Conservation (phyloP, 2,329 filamentous ascomycete species). For the Curvularia hawaiiensis region DNA sequence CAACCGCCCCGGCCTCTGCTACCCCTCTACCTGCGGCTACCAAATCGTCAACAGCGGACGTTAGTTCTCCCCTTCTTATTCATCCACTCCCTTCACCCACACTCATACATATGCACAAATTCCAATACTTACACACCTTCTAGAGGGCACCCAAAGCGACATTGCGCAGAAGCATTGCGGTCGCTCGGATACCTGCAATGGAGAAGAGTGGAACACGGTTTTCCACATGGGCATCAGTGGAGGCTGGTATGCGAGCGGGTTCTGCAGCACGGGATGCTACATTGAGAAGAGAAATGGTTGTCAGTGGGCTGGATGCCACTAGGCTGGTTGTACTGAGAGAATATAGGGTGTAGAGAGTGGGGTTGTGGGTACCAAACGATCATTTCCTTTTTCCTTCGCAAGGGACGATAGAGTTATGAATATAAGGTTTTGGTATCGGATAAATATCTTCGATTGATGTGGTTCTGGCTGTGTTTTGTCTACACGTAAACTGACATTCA, state of each 20-base stretch:
- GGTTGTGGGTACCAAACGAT: too few relatives aligned
- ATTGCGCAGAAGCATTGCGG: background rate
- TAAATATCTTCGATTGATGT: too few relatives aligned
- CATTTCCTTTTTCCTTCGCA: too few relatives aligned
- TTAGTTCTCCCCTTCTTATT: background rate
- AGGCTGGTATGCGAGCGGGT: background rate
- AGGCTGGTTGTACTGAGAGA: background rate
- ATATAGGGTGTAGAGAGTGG: too few relatives aligned
- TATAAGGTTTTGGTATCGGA: too few relatives aligned
- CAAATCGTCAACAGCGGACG: background rate
- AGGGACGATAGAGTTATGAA: too few relatives aligned
- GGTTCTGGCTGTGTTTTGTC: too few relatives aligned
- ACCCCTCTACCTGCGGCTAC: background rate
- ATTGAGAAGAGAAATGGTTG: background rate
- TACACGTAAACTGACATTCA: too few relatives aligned
- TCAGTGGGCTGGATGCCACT: background rate
- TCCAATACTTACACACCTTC: background rate
- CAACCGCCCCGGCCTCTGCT: constrained; percentile 2
- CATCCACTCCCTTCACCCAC: background rate
- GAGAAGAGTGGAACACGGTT: background rate
- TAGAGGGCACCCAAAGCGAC: background rate
- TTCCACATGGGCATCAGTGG: background rate
- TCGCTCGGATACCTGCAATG: background rate
- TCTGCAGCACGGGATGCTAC: constrained; percentile 2
- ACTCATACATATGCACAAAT: background rate